A percentile compares a stretch with the other conserved stretches of the same genome.
These are phyloP conservation scores for Colletotrichum sp. DNA, from an alignment of 2,329 filamentous ascomycete species.

Conservation along the genomic window DNA sequence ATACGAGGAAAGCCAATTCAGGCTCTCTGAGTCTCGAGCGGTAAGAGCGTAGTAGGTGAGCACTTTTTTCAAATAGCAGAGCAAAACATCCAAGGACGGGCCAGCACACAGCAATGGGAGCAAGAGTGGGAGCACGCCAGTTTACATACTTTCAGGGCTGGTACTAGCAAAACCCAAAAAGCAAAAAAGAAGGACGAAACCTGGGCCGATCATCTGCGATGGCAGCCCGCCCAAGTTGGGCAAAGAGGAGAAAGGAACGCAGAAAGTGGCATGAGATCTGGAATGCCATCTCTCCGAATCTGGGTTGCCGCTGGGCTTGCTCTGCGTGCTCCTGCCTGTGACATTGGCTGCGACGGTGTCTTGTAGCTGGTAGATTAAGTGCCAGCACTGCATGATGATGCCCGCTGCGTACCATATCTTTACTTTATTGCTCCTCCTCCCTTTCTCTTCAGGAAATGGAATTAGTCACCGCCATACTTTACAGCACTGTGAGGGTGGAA, in stretches of 20 bases:
- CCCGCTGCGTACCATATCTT: background rate
- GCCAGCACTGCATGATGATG: background rate
- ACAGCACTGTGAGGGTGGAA: background rate
- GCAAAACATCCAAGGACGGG: background rate
- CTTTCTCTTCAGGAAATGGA: background rate
- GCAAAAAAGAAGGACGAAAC: background rate
- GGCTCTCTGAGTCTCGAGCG: background rate
- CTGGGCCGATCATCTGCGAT: background rate
- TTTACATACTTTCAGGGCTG: background rate
- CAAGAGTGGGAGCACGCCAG: background rate
- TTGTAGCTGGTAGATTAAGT: background rate
- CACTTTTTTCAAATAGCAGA: background rate
- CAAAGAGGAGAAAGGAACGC: background rate
- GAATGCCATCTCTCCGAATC: background rate
- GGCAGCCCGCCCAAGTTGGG: background rate
- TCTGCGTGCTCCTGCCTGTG: background rate
- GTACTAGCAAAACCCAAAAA: background rate
- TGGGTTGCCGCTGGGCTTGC: background rate
- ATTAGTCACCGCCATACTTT: background rate
- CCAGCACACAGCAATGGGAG: too few species aligned
- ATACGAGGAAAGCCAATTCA: background rate
- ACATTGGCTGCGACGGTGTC: background rate
- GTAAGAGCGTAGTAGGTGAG: background rate
- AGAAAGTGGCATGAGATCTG: background rate
- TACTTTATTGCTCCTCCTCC: background rate